A percentile compares a stretch with the other conserved stretches of the same genome.
phyloP scores from a whole-genome alignment of 768 basidiomycete genomes.

The Amanita subjunquillea region DNA sequence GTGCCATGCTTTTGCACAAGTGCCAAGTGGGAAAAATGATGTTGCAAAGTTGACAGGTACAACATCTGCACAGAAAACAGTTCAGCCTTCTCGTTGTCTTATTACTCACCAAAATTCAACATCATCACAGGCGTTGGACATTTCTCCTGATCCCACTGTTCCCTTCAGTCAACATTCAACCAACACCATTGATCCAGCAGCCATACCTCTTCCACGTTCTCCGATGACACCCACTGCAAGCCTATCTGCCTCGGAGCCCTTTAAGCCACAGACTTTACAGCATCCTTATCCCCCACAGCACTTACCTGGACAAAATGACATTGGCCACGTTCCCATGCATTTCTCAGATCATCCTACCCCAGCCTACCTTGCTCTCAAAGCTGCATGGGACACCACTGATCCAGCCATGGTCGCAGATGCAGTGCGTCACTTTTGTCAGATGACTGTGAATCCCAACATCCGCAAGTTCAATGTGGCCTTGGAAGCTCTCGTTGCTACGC shows the following conservation, averaged over 20 bases:
- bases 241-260: slow-evolving; percentile 12
- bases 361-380: too few species aligned
- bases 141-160: background rate
- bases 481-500: too few species aligned
- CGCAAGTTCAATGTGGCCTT: too few species aligned
- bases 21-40: slow-evolving; percentile 12
- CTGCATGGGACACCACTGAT: too few species aligned
- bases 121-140: slow-evolving; percentile 12
- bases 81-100: slow-evolving; percentile 17
- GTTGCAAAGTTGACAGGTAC: slow-evolving; percentile 10
- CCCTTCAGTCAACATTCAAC: slow-evolving; percentile 8
- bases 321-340: too few species aligned
- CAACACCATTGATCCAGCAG: slow-evolving; percentile 3
- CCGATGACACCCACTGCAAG: slow-evolving; percentile 1
- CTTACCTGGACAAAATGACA: too few species aligned
- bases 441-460: too few species aligned
- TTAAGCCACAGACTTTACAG: slow-evolving; percentile 11
- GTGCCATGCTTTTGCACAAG: slow-evolving; percentile 41
- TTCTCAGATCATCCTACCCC: too few species aligned
- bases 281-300: too few species aligned
- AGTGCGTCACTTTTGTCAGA: too few species aligned
- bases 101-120: slow-evolving; percentile 41
- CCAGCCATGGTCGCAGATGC: too few species aligned
- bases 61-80: background rate
- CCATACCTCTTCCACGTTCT: slow-evolving; percentile 7